Percentiles rank a stretch among this genome's conserved stretches.
Conservation (phyloP, 441 rosid genomes). For the Arabidopsis lyrata region DNA sequence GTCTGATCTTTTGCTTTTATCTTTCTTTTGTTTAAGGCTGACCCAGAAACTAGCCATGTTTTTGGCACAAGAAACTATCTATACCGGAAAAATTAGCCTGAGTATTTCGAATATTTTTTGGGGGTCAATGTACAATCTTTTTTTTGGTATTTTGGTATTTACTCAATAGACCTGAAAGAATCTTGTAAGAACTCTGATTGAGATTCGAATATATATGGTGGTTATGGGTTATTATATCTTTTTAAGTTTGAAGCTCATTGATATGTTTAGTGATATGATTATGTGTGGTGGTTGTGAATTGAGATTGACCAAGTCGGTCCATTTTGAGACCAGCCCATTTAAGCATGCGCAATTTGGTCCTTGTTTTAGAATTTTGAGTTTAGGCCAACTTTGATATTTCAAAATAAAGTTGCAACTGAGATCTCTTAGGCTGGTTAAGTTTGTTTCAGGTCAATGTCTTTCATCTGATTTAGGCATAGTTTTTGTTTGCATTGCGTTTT, state of each 20-base stretch:
- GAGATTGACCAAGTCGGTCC: background rate
- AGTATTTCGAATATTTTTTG: constrained; percentile 14
- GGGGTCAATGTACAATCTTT: constrained; percentile 23
- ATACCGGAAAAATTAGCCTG: constrained; percentile 20
- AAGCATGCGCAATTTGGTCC: constrained; percentile 6
- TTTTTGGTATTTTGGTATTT: constrained; percentile 32
- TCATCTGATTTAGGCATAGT: background rate
- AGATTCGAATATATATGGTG: constrained; percentile 33
- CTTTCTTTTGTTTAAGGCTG: constrained; percentile 15
- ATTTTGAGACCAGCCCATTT: background rate
- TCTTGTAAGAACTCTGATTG: constrained; percentile 30
- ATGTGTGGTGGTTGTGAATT: constrained; percentile 1
- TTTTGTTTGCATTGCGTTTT: background rate
- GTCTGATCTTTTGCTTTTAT: constrained; percentile 33
- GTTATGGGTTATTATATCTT: constrained; percentile 23
- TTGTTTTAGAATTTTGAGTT: background rate
- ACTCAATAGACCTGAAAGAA: constrained; percentile 22
- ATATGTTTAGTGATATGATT: background rate
- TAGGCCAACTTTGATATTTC: background rate
- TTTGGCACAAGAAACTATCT: constrained; percentile 35
- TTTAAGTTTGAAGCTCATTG: constrained; percentile 2
- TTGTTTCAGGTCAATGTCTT: background rate
- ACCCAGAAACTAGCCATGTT: constrained; percentile 34
- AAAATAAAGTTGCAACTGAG: background rate
- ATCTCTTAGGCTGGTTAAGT: background rate